Evolutionary conservation across 2,329 filamentous ascomycete species (phyloP).

Genomic region (Aspergillus quadricinctus): DNA sequence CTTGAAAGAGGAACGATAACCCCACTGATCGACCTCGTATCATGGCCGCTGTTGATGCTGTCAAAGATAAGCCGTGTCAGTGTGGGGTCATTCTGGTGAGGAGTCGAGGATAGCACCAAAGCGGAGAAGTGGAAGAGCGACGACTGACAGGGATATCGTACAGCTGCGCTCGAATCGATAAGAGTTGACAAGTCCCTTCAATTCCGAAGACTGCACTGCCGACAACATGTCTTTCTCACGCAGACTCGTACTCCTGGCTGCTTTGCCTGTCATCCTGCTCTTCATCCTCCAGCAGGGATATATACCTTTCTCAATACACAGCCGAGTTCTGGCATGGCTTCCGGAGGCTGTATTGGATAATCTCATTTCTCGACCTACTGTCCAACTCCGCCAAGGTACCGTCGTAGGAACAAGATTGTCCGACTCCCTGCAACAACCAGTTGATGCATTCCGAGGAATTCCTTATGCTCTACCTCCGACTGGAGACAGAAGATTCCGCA

Average conservation of each 20-base stretch:
- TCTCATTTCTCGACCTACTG: neutral
- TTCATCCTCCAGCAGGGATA: neutral
- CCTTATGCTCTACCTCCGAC: slow-evolving; percentile 47
- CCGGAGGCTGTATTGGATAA: neutral
- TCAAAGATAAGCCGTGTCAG: neutral
- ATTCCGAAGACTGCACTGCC: neutral
- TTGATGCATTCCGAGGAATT: slow-evolving; percentile 46
- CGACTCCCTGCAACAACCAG: slow-evolving; percentile 18
- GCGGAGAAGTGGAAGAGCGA: neutral
- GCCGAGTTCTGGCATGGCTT: neutral
- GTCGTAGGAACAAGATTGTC: slow-evolving; percentile 25
- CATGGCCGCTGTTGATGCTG: neutral
- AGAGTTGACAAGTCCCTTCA: no score
- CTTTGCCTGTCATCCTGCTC: neutral
- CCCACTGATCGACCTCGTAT: neutral
- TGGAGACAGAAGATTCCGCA: slow-evolving; percentile 46
- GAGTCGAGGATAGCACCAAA: neutral
- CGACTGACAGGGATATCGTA: neutral
- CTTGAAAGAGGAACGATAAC: neutral
- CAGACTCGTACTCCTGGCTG: neutral
- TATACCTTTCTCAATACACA: neutral
- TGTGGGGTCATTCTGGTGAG: neutral
- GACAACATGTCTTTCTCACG: neutral
- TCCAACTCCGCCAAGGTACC: slow-evolving; percentile 24
- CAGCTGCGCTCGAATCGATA: no score